Evolutionary conservation across 75 land plant genomes (phyloP).

Genomic region (Pinus albicaulis): DNA sequence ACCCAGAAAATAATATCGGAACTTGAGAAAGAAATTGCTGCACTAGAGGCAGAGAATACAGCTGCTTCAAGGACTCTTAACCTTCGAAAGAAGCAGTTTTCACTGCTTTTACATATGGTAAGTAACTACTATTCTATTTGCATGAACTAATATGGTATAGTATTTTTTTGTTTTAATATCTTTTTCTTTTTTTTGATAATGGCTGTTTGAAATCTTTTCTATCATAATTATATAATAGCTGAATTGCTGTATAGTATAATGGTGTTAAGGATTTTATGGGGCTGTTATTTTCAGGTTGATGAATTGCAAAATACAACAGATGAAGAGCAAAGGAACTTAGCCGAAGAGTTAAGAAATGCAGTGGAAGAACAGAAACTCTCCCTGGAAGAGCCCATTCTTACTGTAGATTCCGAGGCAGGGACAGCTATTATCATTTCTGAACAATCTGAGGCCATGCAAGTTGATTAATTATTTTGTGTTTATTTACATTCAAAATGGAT

Average conservation of each 20-base stretch:
- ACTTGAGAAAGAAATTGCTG: slow-evolving; percentile 81
- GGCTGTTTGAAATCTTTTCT: too few species aligned
- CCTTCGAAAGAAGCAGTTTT: slow-evolving; percentile 90
- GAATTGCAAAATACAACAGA: slow-evolving; percentile 89
- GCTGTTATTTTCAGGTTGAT: slow-evolving; percentile 62
- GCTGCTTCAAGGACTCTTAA: slow-evolving; percentile 73
- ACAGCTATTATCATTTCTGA: background rate
- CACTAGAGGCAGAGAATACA: slow-evolving; percentile 79
- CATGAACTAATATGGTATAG: too few species aligned
- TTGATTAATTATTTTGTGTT: background rate
- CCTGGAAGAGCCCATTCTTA: slow-evolving; percentile 32
- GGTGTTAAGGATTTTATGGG: background rate
- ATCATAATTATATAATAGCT: background rate
- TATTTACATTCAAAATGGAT: too few species aligned
- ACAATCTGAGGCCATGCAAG: background rate
- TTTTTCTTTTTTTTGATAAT: background rate
- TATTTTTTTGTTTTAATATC: background rate
- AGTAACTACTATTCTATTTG: too few species aligned
- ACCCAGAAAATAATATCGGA: slow-evolving; percentile 74
- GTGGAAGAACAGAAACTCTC: slow-evolving; percentile 38
- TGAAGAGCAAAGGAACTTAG: slow-evolving; percentile 76
- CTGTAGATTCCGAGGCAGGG: background rate
- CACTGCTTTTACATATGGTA: slow-evolving; percentile 93
- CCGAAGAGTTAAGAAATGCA: slow-evolving; percentile 47
- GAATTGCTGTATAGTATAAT: background rate